phyloP scores from a whole-genome alignment of 164 flowering plant species.

The Dillenia turbinata region DNA sequence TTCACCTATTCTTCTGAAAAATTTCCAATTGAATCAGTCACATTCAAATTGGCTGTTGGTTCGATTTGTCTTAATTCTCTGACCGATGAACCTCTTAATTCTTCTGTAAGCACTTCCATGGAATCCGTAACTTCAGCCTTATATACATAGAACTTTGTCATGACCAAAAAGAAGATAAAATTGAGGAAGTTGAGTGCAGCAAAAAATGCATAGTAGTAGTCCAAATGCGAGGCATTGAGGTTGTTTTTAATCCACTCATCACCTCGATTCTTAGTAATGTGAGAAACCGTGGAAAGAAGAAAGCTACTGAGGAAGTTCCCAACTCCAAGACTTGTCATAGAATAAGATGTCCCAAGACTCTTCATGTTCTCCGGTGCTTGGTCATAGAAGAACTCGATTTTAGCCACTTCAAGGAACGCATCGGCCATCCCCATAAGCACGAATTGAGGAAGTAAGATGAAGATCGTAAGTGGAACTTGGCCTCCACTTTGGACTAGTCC shows the following conservation, averaged over 20 bases:
- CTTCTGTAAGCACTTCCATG: slow-evolving; percentile 36
- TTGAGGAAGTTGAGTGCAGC: slow-evolving; percentile 44
- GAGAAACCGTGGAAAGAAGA: slow-evolving; percentile 50
- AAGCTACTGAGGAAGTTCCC: slow-evolving; percentile 68
- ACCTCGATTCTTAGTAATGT: slow-evolving; percentile 36
- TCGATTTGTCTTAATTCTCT: too few species aligned
- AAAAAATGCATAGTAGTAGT: slow-evolving; percentile 56
- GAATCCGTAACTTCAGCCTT: slow-evolving; percentile 64
- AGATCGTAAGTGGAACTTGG: slow-evolving; percentile 48
- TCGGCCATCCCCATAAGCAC: slow-evolving; percentile 68
- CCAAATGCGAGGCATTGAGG: slow-evolving; percentile 64
- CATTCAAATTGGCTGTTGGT: too few species aligned
- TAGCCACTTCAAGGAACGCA: slow-evolving; percentile 59
- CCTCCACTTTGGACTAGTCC: slow-evolving; percentile 32
- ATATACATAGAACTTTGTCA: slow-evolving; percentile 45
- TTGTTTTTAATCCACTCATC: slow-evolving; percentile 67
- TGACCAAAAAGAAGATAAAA: slow-evolving; percentile 41
- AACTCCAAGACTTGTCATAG: slow-evolving; percentile 41
- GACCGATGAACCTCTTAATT: slow-evolving; percentile 3
- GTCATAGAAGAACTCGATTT: slow-evolving; percentile 77
- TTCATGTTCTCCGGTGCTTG: slow-evolving; percentile 76
- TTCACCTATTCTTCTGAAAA: too few species aligned
- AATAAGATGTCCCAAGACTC: slow-evolving; percentile 68
- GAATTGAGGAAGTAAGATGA: slow-evolving; percentile 63
- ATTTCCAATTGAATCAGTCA: too few species aligned